phyloP scores from a whole-genome alignment of 192 early-diverging fungal genomes.

The Gigaspora rosea region DNA sequence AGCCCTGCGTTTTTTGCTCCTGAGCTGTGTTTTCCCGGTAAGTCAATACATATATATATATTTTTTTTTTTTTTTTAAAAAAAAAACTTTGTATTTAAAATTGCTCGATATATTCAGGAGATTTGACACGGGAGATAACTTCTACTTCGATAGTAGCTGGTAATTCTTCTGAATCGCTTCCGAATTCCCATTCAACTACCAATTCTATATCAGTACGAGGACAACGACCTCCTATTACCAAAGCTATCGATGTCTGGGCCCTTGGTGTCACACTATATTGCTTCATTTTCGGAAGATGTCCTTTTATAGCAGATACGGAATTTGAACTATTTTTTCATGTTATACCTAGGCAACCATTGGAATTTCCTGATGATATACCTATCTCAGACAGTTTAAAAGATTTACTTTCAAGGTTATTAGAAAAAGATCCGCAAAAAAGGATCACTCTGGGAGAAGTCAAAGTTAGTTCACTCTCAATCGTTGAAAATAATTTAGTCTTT shows the following conservation, averaged over 20 bases:
- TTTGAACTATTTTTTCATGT: slow-evolving; percentile 91
- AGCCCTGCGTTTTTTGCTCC: slow-evolving; percentile 98
- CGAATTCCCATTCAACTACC: slow-evolving; percentile 23
- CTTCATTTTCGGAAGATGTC: slow-evolving; percentile 87
- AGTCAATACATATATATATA: not conserved
- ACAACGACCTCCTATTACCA: slow-evolving; percentile 62
- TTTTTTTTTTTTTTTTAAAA: not conserved
- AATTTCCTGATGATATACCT: slow-evolving; percentile 57
- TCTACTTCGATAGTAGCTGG: slow-evolving; percentile 35
- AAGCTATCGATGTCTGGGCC: slow-evolving; percentile 97
- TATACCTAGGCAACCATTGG: slow-evolving; percentile 73
- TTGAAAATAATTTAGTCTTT: not conserved
- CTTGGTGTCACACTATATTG: slow-evolving; percentile 96
- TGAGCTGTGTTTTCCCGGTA: slow-evolving; percentile 84
- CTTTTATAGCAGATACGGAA: slow-evolving; percentile 92
- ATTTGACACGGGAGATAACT: slow-evolving; percentile 35
- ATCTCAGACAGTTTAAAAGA: slow-evolving; percentile 68
- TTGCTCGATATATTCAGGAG: slow-evolving; percentile 30
- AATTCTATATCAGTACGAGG: slow-evolving; percentile 23
- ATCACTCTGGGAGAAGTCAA: slow-evolving; percentile 89
- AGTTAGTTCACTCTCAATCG: slow-evolving; percentile 24
- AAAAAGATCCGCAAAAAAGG: slow-evolving; percentile 83
- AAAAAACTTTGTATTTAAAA: not conserved
- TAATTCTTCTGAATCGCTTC: slow-evolving; percentile 35
- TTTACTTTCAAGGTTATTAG: slow-evolving; percentile 72